These are phyloP conservation scores for Aquilaria agallochum DNA, from an alignment of 441 rosid species.

Conservation along the genomic window DNA sequence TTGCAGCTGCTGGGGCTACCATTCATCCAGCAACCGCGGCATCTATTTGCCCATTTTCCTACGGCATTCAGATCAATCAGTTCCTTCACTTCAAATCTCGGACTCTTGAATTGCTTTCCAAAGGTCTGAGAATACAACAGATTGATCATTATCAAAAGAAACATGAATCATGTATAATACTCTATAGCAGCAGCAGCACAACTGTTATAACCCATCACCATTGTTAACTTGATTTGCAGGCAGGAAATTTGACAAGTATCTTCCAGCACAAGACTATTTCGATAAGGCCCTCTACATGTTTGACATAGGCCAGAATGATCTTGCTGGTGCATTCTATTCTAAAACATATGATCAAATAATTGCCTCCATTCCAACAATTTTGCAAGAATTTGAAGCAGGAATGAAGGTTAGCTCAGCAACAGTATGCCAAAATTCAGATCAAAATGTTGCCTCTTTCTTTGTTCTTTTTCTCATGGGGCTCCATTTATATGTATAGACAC, in stretches of 20 bases:
- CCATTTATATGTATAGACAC: constrained; percentile 31
- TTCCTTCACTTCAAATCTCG: constrained; percentile 73
- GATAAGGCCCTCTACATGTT: constrained; percentile 82
- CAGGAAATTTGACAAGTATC: constrained; percentile 42
- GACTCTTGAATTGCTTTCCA: constrained; percentile 56
- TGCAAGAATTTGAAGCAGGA: constrained; percentile 70
- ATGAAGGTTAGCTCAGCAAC: constrained; percentile 48
- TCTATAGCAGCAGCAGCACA: neutral
- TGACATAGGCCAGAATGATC: constrained; percentile 95
- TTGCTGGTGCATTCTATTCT: constrained; percentile 93
- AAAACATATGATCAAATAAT: constrained; percentile 75
- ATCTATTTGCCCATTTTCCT: constrained; percentile 75
- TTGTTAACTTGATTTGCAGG: constrained; percentile 31
- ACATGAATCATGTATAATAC: neutral
- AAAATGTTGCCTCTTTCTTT: neutral
- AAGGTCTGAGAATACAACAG: constrained; percentile 28
- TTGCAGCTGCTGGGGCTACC: constrained; percentile 88
- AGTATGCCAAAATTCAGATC: neutral
- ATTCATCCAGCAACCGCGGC: constrained; percentile 72
- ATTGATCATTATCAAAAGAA: constrained; percentile 3
- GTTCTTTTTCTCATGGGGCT: neutral
- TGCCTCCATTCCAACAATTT: constrained; percentile 63
- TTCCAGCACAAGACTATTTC: constrained; percentile 68
- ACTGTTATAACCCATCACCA: no score
- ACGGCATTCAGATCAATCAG: constrained; percentile 83